Conservation (phyloP, 192 early-diverging fungal genomes). For the Spizellomyces sp. region DNA sequence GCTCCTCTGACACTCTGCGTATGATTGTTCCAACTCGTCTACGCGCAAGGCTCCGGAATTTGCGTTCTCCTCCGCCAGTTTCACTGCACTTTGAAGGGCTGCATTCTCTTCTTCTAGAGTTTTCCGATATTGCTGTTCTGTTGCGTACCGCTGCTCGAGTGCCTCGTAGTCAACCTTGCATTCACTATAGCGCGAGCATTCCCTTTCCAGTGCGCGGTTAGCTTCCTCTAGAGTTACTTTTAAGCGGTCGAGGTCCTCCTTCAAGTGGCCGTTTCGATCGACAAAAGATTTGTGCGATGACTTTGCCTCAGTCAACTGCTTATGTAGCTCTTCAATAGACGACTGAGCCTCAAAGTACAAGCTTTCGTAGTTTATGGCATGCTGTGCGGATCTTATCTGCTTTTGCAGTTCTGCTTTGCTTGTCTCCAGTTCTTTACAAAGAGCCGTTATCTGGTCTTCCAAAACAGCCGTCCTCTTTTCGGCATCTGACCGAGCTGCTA, state of each 20-base stretch:
- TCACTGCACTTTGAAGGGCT: background rate
- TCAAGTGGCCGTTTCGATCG: background rate
- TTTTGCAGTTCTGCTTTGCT: conserved; percentile 6
- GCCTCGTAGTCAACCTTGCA: conserved; percentile 8
- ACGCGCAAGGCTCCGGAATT: background rate
- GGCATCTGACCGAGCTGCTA: conserved; percentile 6
- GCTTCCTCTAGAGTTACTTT: background rate
- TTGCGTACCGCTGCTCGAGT: background rate
- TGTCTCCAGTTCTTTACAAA: conserved; percentile 8
- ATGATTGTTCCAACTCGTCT: background rate
- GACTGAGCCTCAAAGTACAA: conserved; percentile 28
- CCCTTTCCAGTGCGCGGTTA: background rate
- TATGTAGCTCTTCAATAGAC: conserved; percentile 20
- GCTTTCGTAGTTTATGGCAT: conserved; percentile 10
- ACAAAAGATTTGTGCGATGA: background rate
- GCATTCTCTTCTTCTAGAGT: background rate
- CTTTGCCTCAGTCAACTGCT: conserved; percentile 7
- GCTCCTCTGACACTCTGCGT: background rate
- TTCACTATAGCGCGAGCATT: background rate
- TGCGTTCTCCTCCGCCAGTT: background rate
- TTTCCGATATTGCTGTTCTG: conserved; percentile 2
- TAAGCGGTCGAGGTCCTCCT: background rate
- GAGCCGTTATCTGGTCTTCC: background rate
- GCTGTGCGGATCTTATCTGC: conserved; percentile 9
- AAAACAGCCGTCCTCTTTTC: background rate